A percentile compares a stretch with the other conserved stretches of the same genome.
Evolutionary conservation across 139 green algal species (phyloP).

Genomic region (Chlamydomonas schloesseri): DNA sequence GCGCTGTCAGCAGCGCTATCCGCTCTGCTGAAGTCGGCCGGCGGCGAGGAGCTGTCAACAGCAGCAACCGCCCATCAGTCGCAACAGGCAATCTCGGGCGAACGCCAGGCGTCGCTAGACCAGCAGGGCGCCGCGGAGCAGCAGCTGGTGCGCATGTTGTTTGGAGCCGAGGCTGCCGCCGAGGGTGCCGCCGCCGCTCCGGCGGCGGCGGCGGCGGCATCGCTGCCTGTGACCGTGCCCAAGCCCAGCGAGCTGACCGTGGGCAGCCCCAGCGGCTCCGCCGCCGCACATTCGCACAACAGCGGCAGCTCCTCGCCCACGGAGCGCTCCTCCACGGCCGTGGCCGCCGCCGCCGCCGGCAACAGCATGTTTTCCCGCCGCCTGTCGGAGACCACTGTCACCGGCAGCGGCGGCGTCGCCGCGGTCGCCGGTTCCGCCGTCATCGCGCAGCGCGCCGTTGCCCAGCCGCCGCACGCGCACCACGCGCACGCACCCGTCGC

Average conservation of each 20-base stretch:
- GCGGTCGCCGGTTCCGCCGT: no score
- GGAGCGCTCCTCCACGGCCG: no score
- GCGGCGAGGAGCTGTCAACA: neutral
- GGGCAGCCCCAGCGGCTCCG: neutral
- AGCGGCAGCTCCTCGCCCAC: neutral
- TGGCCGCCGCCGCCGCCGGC: neutral
- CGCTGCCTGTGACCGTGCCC: no score
- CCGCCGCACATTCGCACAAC: neutral
- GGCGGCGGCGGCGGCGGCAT: no score
- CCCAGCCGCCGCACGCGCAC: neutral
- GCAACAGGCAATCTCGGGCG: neutral
- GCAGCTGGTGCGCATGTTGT: slow-evolving; percentile 37
- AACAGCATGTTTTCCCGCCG: neutral
- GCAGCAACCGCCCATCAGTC: neutral
- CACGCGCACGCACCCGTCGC: neutral
- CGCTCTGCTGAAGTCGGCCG: neutral
- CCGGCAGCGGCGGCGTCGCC: neutral
- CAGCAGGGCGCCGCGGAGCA: slow-evolving; percentile 33
- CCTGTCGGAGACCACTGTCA: slow-evolving; percentile 8
- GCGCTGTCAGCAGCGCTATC: neutral
- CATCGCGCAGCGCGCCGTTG: neutral
- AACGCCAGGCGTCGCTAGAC: slow-evolving; percentile 20
- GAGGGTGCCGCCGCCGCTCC: neutral
- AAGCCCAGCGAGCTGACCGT: no score
- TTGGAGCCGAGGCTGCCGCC: neutral